phyloP scores from a whole-genome alignment of 768 basidiomycete species.

The Boletus coccyginus region DNA sequence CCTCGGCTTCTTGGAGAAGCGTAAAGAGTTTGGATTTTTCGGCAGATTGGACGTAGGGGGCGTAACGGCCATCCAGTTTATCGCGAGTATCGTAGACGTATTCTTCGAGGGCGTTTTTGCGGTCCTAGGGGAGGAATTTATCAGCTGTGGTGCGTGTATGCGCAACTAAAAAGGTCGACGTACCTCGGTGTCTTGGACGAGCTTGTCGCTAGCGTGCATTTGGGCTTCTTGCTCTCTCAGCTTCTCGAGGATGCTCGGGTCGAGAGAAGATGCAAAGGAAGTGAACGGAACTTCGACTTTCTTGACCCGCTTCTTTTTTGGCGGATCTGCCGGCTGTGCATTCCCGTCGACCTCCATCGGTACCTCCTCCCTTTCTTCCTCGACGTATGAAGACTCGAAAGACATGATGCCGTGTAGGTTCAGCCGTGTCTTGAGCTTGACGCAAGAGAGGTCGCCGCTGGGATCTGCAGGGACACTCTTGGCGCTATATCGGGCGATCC shows the following conservation, averaged over 20 bases:
- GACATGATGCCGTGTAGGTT: slow-evolving; percentile 85
- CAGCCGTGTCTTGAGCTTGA: slow-evolving; percentile 89
- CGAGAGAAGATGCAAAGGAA: slow-evolving; percentile 60
- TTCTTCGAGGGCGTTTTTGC: slow-evolving; percentile 98
- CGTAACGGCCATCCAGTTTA: slow-evolving; percentile 89
- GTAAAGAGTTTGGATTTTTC: slow-evolving; percentile 79
- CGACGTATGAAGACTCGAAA: slow-evolving; percentile 83
- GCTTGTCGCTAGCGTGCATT: slow-evolving; percentile 91
- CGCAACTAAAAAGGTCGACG: slow-evolving; percentile 19
- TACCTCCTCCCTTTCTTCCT: slow-evolving; percentile 72
- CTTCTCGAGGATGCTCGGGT: slow-evolving; percentile 58
- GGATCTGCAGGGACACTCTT: slow-evolving; percentile 73
- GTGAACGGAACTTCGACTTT: slow-evolving; percentile 82
- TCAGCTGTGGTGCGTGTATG: slow-evolving; percentile 3
- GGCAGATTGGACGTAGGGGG: slow-evolving; percentile 62
- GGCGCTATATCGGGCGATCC: slow-evolving; percentile 77
- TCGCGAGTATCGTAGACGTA: slow-evolving; percentile 94
- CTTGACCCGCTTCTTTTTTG: slow-evolving; percentile 87
- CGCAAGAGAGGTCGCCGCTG: slow-evolving; percentile 70
- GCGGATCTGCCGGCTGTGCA: slow-evolving; percentile 33
- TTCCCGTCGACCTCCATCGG: slow-evolving; percentile 68
- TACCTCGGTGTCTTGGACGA: slow-evolving; percentile 97
- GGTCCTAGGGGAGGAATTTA: slow-evolving; percentile 54
- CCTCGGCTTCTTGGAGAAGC: slow-evolving; percentile 77
- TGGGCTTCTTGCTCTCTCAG: slow-evolving; percentile 79